These are phyloP conservation scores for Penicillium sp. DNA, from an alignment of 2,329 filamentous ascomycete species.

Conservation along the genomic window DNA sequence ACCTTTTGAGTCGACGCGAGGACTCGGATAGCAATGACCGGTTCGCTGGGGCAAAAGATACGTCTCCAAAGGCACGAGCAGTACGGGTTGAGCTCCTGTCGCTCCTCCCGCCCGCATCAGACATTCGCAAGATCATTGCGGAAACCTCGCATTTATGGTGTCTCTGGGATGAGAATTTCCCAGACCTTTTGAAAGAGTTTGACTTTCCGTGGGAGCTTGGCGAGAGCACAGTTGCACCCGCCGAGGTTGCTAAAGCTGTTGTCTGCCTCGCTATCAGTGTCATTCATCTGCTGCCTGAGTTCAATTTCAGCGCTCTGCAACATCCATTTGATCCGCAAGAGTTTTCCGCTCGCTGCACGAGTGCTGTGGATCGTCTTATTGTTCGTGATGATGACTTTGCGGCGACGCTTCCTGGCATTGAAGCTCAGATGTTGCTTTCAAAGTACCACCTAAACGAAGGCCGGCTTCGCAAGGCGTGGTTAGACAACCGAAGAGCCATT, in stretches of 20 bases:
- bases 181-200: slow-evolving; percentile 34
- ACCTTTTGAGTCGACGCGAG: slow-evolving; percentile 42
- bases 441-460: slow-evolving; percentile 63
- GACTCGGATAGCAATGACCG: slow-evolving; percentile 35
- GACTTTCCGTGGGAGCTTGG: slow-evolving; percentile 10
- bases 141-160: slow-evolving; percentile 39
- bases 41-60: slow-evolving; percentile 31
- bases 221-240: slow-evolving; percentile 38
- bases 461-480: slow-evolving; percentile 62
- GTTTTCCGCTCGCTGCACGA: slow-evolving; percentile 55
- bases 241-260: slow-evolving; percentile 50
- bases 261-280: slow-evolving; percentile 54
- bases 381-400: slow-evolving; percentile 58
- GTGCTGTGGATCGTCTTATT: slow-evolving; percentile 56
- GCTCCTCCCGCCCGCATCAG: slow-evolving; percentile 42
- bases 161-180: slow-evolving; percentile 43
- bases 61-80: slow-evolving; percentile 37
- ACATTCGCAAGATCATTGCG: slow-evolving; percentile 42
- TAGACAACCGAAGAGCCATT: slow-evolving; percentile 57
- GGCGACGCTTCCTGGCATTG: slow-evolving; percentile 59
- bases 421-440: slow-evolving; percentile 58
- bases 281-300: slow-evolving; percentile 49
- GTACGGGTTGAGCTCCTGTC: slow-evolving; percentile 37
- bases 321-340: slow-evolving; percentile 50
- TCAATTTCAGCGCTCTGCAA: slow-evolving; percentile 45